These are phyloP conservation scores for Rhodomyrtus tomentosa DNA, from an alignment of 345 rosid genomes.

Conservation along the genomic window DNA sequence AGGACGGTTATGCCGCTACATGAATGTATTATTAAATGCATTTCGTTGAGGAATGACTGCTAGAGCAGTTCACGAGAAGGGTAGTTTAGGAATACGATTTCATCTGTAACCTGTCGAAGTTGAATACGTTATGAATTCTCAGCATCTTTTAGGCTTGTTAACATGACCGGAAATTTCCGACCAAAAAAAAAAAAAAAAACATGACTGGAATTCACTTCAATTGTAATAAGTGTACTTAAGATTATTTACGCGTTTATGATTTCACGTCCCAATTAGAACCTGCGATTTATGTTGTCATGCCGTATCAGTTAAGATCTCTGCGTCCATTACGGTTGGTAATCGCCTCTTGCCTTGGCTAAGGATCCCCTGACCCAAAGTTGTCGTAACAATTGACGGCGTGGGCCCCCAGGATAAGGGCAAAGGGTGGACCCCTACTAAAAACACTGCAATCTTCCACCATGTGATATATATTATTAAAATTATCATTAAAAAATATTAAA, in stretches of 20 bases:
- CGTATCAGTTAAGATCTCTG: no score
- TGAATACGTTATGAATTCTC: not conserved
- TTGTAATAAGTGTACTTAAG: not conserved
- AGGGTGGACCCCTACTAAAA: not conserved
- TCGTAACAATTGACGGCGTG: not conserved
- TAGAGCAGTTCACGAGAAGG: no score
- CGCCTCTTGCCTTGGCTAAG: not conserved
- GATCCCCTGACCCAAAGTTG: not conserved
- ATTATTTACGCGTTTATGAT: no score
- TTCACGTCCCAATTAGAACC: no score
- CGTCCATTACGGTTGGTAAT: not conserved
- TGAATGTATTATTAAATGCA: not conserved
- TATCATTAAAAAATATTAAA: not conserved
- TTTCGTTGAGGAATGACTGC: no score
- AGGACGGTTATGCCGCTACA: slow-evolving; percentile 1
- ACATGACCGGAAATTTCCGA: not conserved
- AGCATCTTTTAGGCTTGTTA: not conserved
- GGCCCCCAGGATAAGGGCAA: not conserved
- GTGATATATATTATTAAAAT: not conserved
- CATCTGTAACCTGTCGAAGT: no score
- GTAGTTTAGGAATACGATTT: no score
- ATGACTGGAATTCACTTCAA: not conserved
- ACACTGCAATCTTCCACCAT: no score
- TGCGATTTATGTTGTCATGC: no score
- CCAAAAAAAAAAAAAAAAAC: no score